Percentiles rank a stretch among this genome's conserved stretches.
These are phyloP conservation scores for Borealophlyctis nickersoniae DNA, from an alignment of 192 early-diverging fungal species.

Conservation along the genomic window DNA sequence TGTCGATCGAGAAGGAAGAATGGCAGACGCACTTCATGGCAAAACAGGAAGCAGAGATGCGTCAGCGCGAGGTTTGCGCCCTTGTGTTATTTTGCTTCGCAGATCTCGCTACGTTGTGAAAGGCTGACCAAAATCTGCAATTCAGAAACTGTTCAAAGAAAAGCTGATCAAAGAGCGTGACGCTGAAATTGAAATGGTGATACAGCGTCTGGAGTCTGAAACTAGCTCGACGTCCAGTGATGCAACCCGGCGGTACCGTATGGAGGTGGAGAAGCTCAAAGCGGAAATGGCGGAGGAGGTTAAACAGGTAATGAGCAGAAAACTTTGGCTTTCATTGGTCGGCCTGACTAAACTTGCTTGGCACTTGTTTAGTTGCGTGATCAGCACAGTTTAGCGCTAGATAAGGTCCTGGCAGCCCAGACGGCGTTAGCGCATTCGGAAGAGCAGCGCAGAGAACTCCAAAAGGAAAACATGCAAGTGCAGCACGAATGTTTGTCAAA, in stretches of 20 bases:
- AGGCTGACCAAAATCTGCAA: too few relatives aligned
- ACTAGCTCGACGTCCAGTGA: constrained; percentile 47
- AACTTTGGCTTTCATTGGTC: background rate
- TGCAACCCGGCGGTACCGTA: constrained; percentile 42
- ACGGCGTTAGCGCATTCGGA: constrained; percentile 23
- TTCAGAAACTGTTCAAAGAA: constrained; percentile 55
- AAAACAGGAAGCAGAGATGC: constrained; percentile 46
- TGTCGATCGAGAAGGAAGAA: constrained; percentile 53
- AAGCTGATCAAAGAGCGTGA: constrained; percentile 52
- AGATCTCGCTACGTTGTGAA: too few relatives aligned
- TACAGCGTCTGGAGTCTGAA: constrained; percentile 53
- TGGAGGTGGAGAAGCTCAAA: constrained; percentile 49
- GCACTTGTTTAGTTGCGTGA: constrained; percentile 36
- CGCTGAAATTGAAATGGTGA: constrained; percentile 55
- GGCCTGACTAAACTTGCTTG: background rate
- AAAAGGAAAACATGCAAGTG: constrained; percentile 43
- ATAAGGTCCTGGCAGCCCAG: constrained; percentile 44
- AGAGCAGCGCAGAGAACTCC: constrained; percentile 30
- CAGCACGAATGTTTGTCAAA: constrained; percentile 39
- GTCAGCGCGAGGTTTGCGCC: constrained; percentile 46
- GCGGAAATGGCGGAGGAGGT: constrained; percentile 50
- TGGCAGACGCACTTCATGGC: constrained; percentile 49
- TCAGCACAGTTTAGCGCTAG: constrained; percentile 49
- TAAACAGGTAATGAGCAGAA: constrained; percentile 39
- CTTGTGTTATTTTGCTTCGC: too few relatives aligned